Evolutionary conservation across 2,329 filamentous ascomycete species (phyloP).

Genomic region (Colletotrichum chlorophyti): DNA sequence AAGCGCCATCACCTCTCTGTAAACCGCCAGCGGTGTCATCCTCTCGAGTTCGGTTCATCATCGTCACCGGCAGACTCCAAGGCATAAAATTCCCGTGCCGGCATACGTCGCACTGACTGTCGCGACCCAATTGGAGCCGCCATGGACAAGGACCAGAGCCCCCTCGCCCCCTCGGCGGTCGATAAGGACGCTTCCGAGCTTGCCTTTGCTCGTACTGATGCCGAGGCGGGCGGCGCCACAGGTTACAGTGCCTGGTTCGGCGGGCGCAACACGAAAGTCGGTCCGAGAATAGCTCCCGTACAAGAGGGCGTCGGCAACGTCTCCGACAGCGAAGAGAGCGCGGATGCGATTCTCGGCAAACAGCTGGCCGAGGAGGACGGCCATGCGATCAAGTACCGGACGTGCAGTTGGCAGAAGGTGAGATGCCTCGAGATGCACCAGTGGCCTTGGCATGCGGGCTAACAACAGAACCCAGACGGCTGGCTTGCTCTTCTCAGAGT

Average conservation of each 20-base stretch:
- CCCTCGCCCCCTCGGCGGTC: neutral
- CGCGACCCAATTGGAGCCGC: slow-evolving; percentile 1
- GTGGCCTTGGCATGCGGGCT: neutral
- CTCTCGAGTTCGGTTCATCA: no score
- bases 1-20: neutral
- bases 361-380: slow-evolving; percentile 81
- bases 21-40: no score
- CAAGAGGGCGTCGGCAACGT: slow-evolving; percentile 38
- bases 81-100: no score
- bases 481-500: slow-evolving; percentile 89
- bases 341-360: slow-evolving; percentile 57
- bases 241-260: slow-evolving; percentile 39
- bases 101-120: neutral
- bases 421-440: neutral
- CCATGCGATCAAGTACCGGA: slow-evolving; percentile 87
- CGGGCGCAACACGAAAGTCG: slow-evolving; percentile 49
- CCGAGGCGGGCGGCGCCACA: slow-evolving; percentile 20
- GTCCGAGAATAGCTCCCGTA: slow-evolving; percentile 58
- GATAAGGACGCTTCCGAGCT: slow-evolving; percentile 2
- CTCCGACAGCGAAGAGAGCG: slow-evolving; percentile 53
- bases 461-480: slow-evolving; percentile 66
- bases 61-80: no score
- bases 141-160: slow-evolving; percentile 16
- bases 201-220: slow-evolving; percentile 2
- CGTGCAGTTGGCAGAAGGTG: slow-evolving; percentile 87